These are phyloP conservation scores for Turritis glabra DNA, from an alignment of 345 rosid genomes.

Conservation along the genomic window DNA sequence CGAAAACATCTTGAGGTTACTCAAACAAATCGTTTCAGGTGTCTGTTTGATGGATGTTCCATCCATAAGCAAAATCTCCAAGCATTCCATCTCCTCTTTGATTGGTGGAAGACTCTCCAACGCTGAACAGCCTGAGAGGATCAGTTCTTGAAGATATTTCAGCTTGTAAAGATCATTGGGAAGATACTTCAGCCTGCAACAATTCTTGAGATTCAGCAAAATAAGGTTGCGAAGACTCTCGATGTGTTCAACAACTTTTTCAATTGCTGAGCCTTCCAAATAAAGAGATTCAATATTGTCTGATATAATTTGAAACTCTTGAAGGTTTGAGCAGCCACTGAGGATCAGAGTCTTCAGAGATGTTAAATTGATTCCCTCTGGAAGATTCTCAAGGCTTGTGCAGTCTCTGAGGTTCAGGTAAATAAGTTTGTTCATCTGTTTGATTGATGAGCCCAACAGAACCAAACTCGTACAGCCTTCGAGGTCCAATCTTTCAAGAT, in stretches of 20 bases:
- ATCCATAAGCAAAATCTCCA: slow-evolving; percentile 39
- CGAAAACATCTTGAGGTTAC: slow-evolving; percentile 26
- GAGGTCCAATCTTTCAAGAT: slow-evolving; percentile 32
- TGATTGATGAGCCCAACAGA: slow-evolving; percentile 3
- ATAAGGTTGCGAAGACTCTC: slow-evolving; percentile 16
- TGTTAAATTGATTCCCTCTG: neutral
- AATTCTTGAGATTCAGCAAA: slow-evolving; percentile 34
- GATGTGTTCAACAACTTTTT: slow-evolving; percentile 26
- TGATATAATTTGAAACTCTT: slow-evolving; percentile 27
- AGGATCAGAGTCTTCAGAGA: slow-evolving; percentile 29
- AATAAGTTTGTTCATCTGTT: slow-evolving; percentile 26
- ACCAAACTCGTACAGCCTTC: slow-evolving; percentile 33
- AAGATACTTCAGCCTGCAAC: slow-evolving; percentile 19
- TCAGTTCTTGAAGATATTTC: slow-evolving; percentile 37
- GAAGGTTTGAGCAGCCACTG: slow-evolving; percentile 37
- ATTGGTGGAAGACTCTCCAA: slow-evolving; percentile 32
- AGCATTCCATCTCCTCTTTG: slow-evolving; percentile 26
- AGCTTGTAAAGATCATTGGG: slow-evolving; percentile 33
- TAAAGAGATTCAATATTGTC: slow-evolving; percentile 19
- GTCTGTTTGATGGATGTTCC: slow-evolving; percentile 17
- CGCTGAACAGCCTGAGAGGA: slow-evolving; percentile 28
- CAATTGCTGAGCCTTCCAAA: slow-evolving; percentile 33
- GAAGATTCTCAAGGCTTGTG: slow-evolving; percentile 27
- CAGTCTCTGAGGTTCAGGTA: slow-evolving; percentile 32
- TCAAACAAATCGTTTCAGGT: slow-evolving; percentile 5